These are phyloP conservation scores for Phytopythium chamaehyphon DNA, from an alignment of 352 stramenopile species.

Conservation along the genomic window DNA sequence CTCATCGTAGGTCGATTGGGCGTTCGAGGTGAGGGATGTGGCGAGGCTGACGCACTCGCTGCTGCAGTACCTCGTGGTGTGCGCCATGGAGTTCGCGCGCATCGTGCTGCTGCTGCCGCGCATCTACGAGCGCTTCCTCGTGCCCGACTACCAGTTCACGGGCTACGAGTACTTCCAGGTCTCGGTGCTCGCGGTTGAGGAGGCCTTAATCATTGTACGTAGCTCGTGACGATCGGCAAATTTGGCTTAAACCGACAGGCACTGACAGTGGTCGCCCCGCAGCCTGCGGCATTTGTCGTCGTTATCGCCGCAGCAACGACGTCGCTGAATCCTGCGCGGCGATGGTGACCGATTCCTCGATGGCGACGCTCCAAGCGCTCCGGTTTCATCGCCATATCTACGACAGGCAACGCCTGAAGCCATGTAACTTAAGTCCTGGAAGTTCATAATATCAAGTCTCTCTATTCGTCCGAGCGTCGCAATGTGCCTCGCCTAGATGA, in stretches of 20 bases:
- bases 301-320: constrained; percentile 51
- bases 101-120: constrained; percentile 65
- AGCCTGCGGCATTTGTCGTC: constrained; percentile 65
- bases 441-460: background rate
- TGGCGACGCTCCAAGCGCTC: background rate
- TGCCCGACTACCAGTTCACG: constrained; percentile 52
- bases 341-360: constrained; percentile 1
- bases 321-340: constrained; percentile 3
- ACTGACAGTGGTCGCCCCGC: constrained; percentile 5
- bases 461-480: background rate
- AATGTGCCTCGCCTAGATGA: constrained; percentile 30
- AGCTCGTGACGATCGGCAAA: background rate
- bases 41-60: background rate
- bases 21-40: background rate
- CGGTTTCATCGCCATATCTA: background rate
- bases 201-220: constrained; percentile 69
- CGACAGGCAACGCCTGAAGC: background rate
- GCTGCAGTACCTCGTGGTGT: constrained; percentile 59
- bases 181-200: constrained; percentile 51
- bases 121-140: constrained; percentile 54
- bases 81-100: constrained; percentile 62
- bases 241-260: background rate
- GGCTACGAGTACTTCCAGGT: constrained; percentile 78
- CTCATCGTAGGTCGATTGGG: constrained; percentile 49
- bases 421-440: too few relatives aligned